Evolutionary conservation across 2,329 filamentous ascomycete species (phyloP), one percentile per base, ranked within the genome.

Genomic region (Chaetothyriales sp.): DNA sequence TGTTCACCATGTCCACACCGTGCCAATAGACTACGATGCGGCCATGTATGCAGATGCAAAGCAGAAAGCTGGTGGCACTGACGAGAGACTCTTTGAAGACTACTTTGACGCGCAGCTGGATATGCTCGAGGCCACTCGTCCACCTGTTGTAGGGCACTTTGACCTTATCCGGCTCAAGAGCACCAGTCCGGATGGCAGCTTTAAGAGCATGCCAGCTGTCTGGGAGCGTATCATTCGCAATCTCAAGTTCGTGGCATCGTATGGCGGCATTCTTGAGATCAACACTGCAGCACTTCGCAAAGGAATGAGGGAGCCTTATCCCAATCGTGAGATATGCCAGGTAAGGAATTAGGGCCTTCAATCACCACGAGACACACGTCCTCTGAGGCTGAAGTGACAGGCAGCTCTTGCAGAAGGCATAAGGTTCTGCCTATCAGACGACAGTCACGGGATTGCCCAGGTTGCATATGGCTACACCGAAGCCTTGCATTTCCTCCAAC

Each of bases 241-340:
- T 66, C 69, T 98, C 61, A 69, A 76, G 54, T 77, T 81, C 54
- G 76, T 90, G 37, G 78, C 74, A 18, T 73, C 73, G 43, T 90
- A 94, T 65, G 86, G 84, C 13, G 90, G 86, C 0, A 77, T 92
- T 67, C 65, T 98, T 54, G 92, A 98, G 76, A 77, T 94, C 63
- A 98, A 98, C 67, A 89, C 85, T 48, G 83, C 86, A 43, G 89
- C 81, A 18, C 66, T 97, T 68, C 77, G 92, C 58, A 98, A 98
- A 72, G 92, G 90, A 4, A 78, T 97, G 68, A 77, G 73, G 18
- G 89, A 97, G 72, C 88, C 90, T 46, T 98, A 98, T 73, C 92
- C 92, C 0, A 81, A 81, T 56, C 76, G 78, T 50, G 75, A 80
- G 61, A 84, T 98, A 63, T 88, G 88, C 61, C 76, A 86, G 76